Percentiles rank a stretch among this genome's conserved stretches.
Evolutionary conservation across 352 stramenopile genomes (phyloP).

Genomic region (Saprolegnia parasitica): DNA sequence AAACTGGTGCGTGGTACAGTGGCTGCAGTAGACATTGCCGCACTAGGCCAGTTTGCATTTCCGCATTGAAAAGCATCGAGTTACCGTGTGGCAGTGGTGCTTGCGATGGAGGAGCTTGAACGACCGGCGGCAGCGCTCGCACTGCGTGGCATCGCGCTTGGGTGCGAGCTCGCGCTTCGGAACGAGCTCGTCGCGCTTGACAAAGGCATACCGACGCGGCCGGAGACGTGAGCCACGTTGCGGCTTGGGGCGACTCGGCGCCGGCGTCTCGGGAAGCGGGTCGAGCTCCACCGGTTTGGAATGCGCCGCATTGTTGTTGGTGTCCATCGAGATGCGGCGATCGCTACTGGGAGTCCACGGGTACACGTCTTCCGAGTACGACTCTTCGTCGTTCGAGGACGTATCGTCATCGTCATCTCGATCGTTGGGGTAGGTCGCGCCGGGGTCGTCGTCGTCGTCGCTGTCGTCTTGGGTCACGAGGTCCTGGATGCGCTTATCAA

Average conservation of each 20-base stretch:
- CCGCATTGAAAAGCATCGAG: background rate
- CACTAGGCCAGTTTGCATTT: constrained; percentile 40
- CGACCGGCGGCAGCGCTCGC: constrained; percentile 82
- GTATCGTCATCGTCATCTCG: constrained; percentile 9
- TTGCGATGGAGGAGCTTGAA: constrained; percentile 85
- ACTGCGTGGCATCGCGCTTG: constrained; percentile 26
- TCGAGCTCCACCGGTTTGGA: background rate
- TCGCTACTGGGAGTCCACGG: constrained; percentile 1
- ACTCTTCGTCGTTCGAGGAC: constrained; percentile 9
- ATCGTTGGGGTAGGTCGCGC: background rate
- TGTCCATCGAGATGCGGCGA: background rate
- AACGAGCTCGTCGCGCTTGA: constrained; percentile 6
- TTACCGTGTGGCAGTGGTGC: constrained; percentile 84
- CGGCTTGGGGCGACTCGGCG: background rate
- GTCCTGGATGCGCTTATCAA: constrained; percentile 12
- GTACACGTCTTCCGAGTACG: constrained; percentile 5
- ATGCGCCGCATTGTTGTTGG: background rate
- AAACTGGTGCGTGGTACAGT: constrained; percentile 84
- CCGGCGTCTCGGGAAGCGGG: background rate
- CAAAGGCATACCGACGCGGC: constrained; percentile 9
- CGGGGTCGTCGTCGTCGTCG: background rate
- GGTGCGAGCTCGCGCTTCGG: background rate
- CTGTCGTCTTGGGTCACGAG: background rate
- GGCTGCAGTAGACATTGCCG: constrained; percentile 80
- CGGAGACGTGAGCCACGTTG: background rate